These are phyloP conservation scores for Fomitopsis schrenkii DNA, from an alignment of 1,284 basidiomycete species.

Conservation along the genomic window DNA sequence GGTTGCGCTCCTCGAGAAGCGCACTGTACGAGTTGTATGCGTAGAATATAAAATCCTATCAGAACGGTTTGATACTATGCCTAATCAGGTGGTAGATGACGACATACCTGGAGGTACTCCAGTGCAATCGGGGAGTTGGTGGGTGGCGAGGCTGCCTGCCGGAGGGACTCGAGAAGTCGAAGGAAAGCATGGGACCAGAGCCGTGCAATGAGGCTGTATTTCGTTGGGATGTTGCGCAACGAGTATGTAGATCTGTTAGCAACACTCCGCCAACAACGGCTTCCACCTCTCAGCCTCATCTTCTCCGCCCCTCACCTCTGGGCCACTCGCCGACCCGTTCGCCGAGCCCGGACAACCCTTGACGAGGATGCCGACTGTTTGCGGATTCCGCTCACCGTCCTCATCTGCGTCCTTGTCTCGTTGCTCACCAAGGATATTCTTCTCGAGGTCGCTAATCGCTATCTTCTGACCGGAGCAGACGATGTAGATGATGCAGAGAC, in stretches of 20 bases:
- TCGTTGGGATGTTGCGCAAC: slow-evolving; percentile 85
- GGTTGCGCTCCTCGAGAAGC: slow-evolving; percentile 78
- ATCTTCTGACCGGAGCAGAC: slow-evolving; percentile 41
- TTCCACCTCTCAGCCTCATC: slow-evolving; percentile 67
- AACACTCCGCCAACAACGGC: slow-evolving; percentile 47
- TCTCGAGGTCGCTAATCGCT: slow-evolving; percentile 71
- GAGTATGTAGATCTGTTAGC: slow-evolving; percentile 38
- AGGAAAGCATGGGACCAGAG: slow-evolving; percentile 93
- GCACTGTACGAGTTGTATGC: slow-evolving; percentile 93
- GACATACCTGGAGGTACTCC: slow-evolving; percentile 31
- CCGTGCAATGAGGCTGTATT: slow-evolving; percentile 93
- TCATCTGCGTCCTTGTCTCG: slow-evolving; percentile 51
- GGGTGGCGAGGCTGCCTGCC: slow-evolving; percentile 75
- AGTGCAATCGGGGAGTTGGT: slow-evolving; percentile 66
- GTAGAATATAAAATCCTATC: slow-evolving; percentile 81
- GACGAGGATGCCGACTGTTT: slow-evolving; percentile 42
- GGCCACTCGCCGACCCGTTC: slow-evolving; percentile 30
- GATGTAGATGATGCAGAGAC: slow-evolving; percentile 74
- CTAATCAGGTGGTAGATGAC: background rate
- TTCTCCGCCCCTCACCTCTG: slow-evolving; percentile 28
- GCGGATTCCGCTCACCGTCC: slow-evolving; percentile 22
- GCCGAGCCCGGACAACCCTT: slow-evolving; percentile 34
- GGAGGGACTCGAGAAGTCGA: slow-evolving; percentile 84
- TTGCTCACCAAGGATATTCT: slow-evolving; percentile 62
- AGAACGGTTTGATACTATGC: slow-evolving; percentile 33